Percentiles rank a stretch among this genome's conserved stretches.
Evolutionary conservation across 306 rosid genomes (phyloP).

Genomic region (Cucurbita moschata): DNA sequence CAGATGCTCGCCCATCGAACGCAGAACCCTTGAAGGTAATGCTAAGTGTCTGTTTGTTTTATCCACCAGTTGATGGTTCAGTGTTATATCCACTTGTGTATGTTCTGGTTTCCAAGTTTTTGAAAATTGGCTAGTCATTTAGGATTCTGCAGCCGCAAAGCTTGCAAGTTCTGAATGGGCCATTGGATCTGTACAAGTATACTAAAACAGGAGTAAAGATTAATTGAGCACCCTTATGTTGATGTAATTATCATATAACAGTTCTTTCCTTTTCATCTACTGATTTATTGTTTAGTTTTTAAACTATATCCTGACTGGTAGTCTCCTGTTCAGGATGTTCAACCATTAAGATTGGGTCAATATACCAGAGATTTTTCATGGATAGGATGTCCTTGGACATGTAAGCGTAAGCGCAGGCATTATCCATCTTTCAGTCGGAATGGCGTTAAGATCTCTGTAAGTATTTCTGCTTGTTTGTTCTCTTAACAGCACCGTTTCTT

Average conservation of each 20-base stretch:
- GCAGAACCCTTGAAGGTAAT: slow-evolving; percentile 38
- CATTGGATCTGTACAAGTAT: not conserved
- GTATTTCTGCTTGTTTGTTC: not conserved
- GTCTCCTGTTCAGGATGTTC: slow-evolving; percentile 27
- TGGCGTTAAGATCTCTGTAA: slow-evolving; percentile 56
- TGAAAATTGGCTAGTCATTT: not conserved
- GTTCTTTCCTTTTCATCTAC: not conserved
- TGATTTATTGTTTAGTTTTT: not conserved
- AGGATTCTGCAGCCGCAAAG: not conserved
- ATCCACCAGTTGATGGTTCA: not conserved
- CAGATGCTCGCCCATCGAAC: slow-evolving; percentile 14
- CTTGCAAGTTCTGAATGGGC: not conserved
- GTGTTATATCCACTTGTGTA: not conserved
- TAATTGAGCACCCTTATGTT: not conserved
- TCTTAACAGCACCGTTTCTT: not conserved
- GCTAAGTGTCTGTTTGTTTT: not conserved
- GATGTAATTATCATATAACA: not conserved
- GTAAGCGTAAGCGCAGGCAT: slow-evolving; percentile 55
- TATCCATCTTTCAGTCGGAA: slow-evolving; percentile 47
- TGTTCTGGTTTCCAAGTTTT: not conserved
- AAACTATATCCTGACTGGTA: not conserved
- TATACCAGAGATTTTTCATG: slow-evolving; percentile 34
- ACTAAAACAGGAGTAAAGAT: not conserved
- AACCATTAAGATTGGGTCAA: slow-evolving; percentile 16
- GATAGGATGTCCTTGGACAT: slow-evolving; percentile 53